Conservation (phyloP, 2,329 filamentous ascomycete genomes). For the Aspergillus aculeatus region DNA sequence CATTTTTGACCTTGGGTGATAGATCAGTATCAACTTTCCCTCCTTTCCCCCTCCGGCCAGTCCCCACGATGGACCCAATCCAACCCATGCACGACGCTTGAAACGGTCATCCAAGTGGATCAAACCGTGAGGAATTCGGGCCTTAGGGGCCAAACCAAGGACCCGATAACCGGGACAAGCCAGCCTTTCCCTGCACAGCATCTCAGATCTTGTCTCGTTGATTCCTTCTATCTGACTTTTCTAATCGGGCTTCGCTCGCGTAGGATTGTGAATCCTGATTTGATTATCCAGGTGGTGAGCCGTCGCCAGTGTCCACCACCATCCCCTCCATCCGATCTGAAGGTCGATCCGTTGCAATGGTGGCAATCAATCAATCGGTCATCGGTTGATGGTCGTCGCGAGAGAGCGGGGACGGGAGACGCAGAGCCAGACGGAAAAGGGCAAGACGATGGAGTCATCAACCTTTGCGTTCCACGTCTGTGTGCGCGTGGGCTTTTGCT, state of each 20-base stretch:
- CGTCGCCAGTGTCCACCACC: neutral
- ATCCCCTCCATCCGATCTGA: neutral
- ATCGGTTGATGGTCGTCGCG: neutral
- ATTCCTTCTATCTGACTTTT: neutral
- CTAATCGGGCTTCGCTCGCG: neutral
- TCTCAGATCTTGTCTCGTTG: constrained; percentile 2
- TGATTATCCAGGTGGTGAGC: neutral
- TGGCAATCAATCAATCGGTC: neutral
- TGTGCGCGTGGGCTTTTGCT: neutral
- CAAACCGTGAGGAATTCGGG: neutral
- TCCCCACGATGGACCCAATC: neutral
- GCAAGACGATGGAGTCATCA: too few relatives aligned
- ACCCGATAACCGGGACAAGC: constrained; percentile 5
- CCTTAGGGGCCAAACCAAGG: neutral
- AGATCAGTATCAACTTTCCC: neutral
- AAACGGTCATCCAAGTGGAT: constrained; percentile 4
- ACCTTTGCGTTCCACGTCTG: too few relatives aligned
- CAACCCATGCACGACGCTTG: constrained; percentile 4
- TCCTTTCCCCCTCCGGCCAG: neutral
- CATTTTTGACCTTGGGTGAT: neutral
- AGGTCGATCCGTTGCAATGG: neutral
- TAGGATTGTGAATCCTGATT: neutral
- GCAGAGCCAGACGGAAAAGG: neutral
- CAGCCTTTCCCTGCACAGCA: neutral
- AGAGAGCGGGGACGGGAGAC: neutral